phyloP scores from a whole-genome alignment of 2,329 filamentous ascomycete species.

The Daldinia sp. region DNA sequence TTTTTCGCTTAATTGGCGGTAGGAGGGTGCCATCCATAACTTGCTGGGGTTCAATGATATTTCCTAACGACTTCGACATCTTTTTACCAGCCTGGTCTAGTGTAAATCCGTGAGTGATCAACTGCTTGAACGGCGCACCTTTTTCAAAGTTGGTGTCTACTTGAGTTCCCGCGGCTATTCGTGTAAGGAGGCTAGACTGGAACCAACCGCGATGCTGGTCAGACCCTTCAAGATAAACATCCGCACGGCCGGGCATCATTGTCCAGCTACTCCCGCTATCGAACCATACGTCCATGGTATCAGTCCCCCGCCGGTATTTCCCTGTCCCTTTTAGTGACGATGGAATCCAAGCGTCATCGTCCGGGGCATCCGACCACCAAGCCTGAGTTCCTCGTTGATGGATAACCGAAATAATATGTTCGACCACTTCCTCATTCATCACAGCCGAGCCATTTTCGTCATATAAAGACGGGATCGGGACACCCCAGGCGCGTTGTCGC shows the following conservation, averaged over 20 bases:
- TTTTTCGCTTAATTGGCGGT: constrained; percentile 71
- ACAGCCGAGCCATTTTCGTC: constrained; percentile 75
- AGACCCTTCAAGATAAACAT: constrained; percentile 92
- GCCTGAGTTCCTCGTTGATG: constrained; percentile 82
- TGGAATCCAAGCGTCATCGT: constrained; percentile 82
- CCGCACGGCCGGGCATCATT: constrained; percentile 66
- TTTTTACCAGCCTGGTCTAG: constrained; percentile 91
- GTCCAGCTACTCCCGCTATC: constrained; percentile 97
- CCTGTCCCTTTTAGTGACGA: constrained; percentile 63
- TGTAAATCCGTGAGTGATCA: constrained; percentile 97
- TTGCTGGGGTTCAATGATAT: constrained; percentile 79
- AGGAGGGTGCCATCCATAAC: constrained; percentile 87
- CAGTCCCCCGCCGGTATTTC: constrained; percentile 76
- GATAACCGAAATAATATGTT: constrained; percentile 84
- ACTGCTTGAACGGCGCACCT: constrained; percentile 77
- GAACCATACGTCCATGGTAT: constrained; percentile 99
- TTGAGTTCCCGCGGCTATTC: constrained; percentile 70
- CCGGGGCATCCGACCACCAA: constrained; percentile 86
- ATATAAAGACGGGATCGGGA: constrained; percentile 93
- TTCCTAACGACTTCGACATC: constrained; percentile 98
- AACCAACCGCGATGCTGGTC: constrained; percentile 99
- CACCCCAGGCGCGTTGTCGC: constrained; percentile 92
- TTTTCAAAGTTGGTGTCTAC: constrained; percentile 47
- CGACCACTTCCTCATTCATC: constrained; percentile 80
- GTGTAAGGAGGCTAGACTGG: constrained; percentile 91